Evolutionary conservation across 129 eudicot species (phyloP), one percentile per base, ranked within the genome.

Genomic region (Artemisia tridentata): DNA sequence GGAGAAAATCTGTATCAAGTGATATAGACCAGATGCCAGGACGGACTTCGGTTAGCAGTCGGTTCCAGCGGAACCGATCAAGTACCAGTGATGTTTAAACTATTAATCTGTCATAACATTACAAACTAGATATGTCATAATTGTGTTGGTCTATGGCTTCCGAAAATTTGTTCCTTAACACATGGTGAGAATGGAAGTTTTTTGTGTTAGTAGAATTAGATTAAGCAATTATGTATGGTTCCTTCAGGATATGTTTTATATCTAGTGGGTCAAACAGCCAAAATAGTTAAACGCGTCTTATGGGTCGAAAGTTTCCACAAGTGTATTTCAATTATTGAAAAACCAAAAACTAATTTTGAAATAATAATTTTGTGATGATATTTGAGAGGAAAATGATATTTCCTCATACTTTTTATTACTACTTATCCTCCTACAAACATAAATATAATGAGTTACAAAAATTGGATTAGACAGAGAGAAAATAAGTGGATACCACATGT

Each of bases 1-100:
- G 86, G 57, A 76, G 86, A 63, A 77, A 31, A 7, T 86, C 85
- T 0, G 73, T 73, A 9, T 83, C 86, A 7, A 63, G 74, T 72
- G 92, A 84, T 25, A 57, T 69, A 11, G 84, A 80, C 45, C 79
- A 64, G 72, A 54, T 69, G 46, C 45, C 62, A 0, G 73, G 72
- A 19, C 68, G 80, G 18, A 65, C 64, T 47, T 53, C 84, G 14
- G 75, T 54, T 55, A 29, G 74, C 21, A 29, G 74, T 31, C 55
- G 83, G 79, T 69, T 69, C 52, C 76, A 72, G 34, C 65, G 85
- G 52, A 74, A 78, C 74, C 69, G 52, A 71, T 84, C 92, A 6
- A 86, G 72, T 65, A 50, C 82, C 11, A 77, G 79, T 79, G 84
- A 86, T 27, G 77, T 63, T 50, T 84, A 71, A 58, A 73, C 29